phyloP scores from a whole-genome alignment of 2,329 filamentous ascomycete genomes.

The Cladosporium sp. region DNA sequence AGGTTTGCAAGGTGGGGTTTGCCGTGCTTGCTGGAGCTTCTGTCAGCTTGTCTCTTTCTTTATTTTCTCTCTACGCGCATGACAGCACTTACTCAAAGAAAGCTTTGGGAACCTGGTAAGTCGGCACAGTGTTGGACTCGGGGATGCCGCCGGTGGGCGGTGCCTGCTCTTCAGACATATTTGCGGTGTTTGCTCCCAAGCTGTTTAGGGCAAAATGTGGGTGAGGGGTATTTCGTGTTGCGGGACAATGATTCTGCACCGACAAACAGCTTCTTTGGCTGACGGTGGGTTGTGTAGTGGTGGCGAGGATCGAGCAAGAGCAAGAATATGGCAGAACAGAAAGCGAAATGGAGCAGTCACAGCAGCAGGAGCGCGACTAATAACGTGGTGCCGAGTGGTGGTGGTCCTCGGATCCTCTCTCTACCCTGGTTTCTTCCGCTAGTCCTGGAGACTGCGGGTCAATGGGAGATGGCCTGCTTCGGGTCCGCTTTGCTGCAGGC shows the following conservation, averaged over 20 bases:
- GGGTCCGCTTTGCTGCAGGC: background rate
- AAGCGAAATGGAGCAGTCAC: background rate
- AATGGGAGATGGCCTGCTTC: slow-evolving; percentile 7
- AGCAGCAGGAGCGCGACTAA: slow-evolving; percentile 2
- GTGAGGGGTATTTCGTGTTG: background rate
- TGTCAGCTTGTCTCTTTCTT: background rate
- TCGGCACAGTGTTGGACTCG: slow-evolving; percentile 74
- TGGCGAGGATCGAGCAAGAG: background rate
- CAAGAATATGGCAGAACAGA: background rate
- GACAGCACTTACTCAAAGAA: slow-evolving; percentile 40
- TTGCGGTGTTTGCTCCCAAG: slow-evolving; percentile 10
- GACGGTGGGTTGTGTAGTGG: background rate
- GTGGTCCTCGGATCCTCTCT: slow-evolving; percentile 9
- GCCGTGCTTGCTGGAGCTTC: slow-evolving; percentile 50
- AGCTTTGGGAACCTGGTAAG: slow-evolving; percentile 59
- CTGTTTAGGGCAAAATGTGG: background rate
- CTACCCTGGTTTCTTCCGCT: slow-evolving; percentile 12
- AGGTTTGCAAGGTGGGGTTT: slow-evolving; percentile 57
- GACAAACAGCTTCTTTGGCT: background rate
- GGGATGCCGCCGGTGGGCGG: slow-evolving; percentile 53
- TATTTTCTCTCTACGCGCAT: background rate
- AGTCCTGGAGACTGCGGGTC: slow-evolving; percentile 12
- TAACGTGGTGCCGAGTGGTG: background rate
- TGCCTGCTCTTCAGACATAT: slow-evolving; percentile 44
- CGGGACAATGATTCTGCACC: background rate